Conservation (phyloP, 1,139 yeast genomes). For the Protomyces inundatus region DNA sequence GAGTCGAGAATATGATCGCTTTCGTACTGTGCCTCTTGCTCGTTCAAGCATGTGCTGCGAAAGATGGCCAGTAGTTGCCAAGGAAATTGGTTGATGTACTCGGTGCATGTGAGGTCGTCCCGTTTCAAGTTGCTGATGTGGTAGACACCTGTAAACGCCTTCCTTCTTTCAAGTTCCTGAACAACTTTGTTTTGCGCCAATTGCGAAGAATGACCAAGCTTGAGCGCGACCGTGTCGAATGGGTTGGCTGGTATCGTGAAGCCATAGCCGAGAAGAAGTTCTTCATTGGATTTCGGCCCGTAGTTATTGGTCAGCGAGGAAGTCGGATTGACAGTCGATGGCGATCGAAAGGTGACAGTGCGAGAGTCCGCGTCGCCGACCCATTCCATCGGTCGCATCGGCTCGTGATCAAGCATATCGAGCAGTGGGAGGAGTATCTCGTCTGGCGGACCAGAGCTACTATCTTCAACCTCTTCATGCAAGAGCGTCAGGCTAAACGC, state of each 20-base stretch:
- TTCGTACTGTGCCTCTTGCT: too few species aligned
- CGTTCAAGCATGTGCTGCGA: too few species aligned
- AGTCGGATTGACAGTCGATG: conserved; percentile 37
- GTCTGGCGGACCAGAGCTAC: not conserved
- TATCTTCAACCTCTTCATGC: not conserved
- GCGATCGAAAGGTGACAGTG: not conserved
- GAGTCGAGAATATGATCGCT: too few species aligned
- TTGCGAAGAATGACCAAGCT: not conserved
- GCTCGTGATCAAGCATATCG: not conserved
- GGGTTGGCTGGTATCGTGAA: conserved; percentile 5
- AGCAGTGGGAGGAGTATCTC: not conserved
- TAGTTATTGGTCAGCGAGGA: conserved; percentile 68
- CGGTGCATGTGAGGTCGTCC: too few species aligned
- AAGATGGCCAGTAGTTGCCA: too few species aligned
- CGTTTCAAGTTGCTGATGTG: too few species aligned
- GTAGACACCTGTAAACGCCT: too few species aligned
- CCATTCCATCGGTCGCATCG: not conserved
- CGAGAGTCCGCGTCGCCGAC: not conserved
- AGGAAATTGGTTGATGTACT: too few species aligned
- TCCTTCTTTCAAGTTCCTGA: too few species aligned
- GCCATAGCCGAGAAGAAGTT: conserved; percentile 51
- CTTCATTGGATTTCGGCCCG: conserved; percentile 83
- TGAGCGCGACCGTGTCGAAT: not conserved
- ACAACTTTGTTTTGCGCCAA: too few species aligned
- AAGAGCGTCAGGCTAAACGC: not conserved